Base-by-base conservation (phyloP, 2,329 filamentous ascomycete species). In the Penicillium capsulatum region DNA sequence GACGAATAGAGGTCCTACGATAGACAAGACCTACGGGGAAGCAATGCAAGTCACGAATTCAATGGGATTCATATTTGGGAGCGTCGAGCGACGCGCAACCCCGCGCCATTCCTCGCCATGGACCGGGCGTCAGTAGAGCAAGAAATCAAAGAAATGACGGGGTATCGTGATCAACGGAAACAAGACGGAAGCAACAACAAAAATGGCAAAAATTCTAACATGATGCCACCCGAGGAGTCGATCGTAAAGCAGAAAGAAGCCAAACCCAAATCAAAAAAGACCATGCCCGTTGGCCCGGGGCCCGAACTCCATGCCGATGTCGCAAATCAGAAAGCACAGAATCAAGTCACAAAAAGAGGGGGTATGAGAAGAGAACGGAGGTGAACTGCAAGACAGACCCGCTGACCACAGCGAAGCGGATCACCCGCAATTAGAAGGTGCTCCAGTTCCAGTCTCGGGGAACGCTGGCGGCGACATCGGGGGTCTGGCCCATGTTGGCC, bases 381-480 rank as follows among this genome's bases (percentile, higher is more conserved):
- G 17, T 30, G 13, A 40, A 30, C 38, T 47, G 34, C 44, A 34
- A n/a, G 38, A 17, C 45, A 52, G 45, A 31, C 52, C 47, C 26
- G 50, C 38, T 47, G 39, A 44, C 38, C 38, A 40, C 40, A 41
- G 42, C 29, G 17, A 34, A 29, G 15, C 16, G 10, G 7, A 34
- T 2, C 15, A 16, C 27, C 32, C 16, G n/a, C 17, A 30, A 38
- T 67, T 63, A 80, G 54, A 80, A 80, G 22, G 77, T 80, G 63
- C 76, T 79, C 77, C 76, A 80, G 56, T 75, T 75, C 76, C 76
- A 80, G 53, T 76, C 75, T 36, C 71, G 69, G 36, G 76, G 75
- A 40, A 78, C 69, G 54, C 75, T 79, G 17, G 74, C 75, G 17
- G 75, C 64, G 40, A 74, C 71, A 40, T 74, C 72, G 14, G 58